A percentile compares a stretch with the other conserved stretches of the same genome.
These are phyloP conservation scores for Vitis hybrid DNA, from an alignment of 177 flowering plant genomes.

Conservation along the genomic window DNA sequence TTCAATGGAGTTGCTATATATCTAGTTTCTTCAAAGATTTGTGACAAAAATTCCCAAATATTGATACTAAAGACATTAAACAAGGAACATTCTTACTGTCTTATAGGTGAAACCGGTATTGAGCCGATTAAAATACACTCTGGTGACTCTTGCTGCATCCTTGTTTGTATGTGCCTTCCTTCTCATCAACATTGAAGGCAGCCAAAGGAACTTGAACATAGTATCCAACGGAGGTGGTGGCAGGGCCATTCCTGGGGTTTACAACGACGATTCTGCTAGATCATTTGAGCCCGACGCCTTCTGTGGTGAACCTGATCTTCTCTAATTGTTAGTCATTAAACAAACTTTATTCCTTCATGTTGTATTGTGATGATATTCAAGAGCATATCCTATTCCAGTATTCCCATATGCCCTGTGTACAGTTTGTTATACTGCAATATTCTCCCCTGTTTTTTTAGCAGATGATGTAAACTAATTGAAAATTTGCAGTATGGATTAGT, in stretches of 20 bases:
- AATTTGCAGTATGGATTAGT: too few relatives aligned
- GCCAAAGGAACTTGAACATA: constrained; percentile 25
- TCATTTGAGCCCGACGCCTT: constrained; percentile 91
- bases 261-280: constrained; percentile 83
- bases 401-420: neutral
- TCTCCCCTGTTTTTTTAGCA: too few relatives aligned
- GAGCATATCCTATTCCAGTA: neutral
- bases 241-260: constrained; percentile 72
- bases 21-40: too few relatives aligned
- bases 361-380: neutral
- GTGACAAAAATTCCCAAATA: too few relatives aligned
- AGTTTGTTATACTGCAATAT: neutral
- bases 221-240: constrained; percentile 31
- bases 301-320: constrained; percentile 62
- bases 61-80: too few relatives aligned
- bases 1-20: neutral
- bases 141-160: constrained; percentile 59
- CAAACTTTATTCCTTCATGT: neutral
- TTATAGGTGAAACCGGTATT: constrained; percentile 84
- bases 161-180: constrained; percentile 47
- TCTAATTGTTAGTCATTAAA: constrained; percentile 1
- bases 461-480: too few relatives aligned
- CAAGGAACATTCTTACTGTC: too few relatives aligned
- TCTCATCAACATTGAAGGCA: constrained; percentile 45
- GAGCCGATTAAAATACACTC: constrained; percentile 67